Conservation (phyloP, 1,284 basidiomycete species). For the Austroboletus niveus region DNA sequence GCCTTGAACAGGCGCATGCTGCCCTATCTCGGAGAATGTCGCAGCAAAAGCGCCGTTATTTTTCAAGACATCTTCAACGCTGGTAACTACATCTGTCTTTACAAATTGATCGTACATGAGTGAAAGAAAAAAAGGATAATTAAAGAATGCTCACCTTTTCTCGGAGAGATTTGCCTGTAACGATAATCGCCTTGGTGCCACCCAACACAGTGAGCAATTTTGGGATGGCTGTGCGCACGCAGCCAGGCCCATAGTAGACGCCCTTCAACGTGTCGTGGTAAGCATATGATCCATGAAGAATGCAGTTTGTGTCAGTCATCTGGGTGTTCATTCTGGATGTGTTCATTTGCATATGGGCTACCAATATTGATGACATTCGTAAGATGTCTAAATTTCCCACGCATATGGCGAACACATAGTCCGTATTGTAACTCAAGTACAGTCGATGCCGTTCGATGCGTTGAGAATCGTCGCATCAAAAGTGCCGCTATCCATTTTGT, state of each 20-base stretch:
- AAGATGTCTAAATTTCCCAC: too few relatives aligned
- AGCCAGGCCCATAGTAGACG: constrained; percentile 69
- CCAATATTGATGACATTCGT: too few relatives aligned
- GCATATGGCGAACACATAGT: too few relatives aligned
- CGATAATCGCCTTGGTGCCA: constrained; percentile 61
- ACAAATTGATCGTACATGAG: neutral
- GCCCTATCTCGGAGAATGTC: constrained; percentile 74
- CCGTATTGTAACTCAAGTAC: too few relatives aligned
- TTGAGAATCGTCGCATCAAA: too few relatives aligned
- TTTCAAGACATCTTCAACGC: constrained; percentile 56
- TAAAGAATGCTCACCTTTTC: constrained; percentile 48
- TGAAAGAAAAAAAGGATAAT: neutral
- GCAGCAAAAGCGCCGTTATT: constrained; percentile 56
- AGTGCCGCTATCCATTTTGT: too few relatives aligned
- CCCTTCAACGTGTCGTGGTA: constrained; percentile 65
- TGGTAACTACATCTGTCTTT: constrained; percentile 69
- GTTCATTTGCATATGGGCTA: too few relatives aligned
- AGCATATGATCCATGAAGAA: constrained; percentile 53
- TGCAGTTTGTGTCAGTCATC: constrained; percentile 11
- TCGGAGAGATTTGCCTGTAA: constrained; percentile 68
- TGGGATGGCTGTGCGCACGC: constrained; percentile 57
- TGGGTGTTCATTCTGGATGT: too few relatives aligned
- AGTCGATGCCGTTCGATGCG: too few relatives aligned
- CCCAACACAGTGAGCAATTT: constrained; percentile 53
- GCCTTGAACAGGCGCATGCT: constrained; percentile 72